Base-by-base conservation (phyloP, 2,329 filamentous ascomycete genomes). In the Talaromyces sp. region DNA sequence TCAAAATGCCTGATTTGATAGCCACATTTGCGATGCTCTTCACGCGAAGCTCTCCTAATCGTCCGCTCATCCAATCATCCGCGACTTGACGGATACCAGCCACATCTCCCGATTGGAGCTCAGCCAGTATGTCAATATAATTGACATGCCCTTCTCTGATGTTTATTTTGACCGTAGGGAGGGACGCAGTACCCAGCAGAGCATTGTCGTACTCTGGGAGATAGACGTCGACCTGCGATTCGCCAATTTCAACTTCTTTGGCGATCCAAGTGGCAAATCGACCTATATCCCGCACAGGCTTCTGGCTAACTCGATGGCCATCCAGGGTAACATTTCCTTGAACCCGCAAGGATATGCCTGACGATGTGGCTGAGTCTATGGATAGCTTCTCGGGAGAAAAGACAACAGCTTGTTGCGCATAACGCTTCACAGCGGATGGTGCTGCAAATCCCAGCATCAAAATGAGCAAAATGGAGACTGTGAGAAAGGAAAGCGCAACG, bases 61-160 rank as follows among this genome's bases (percentile, higher is more conserved):
- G 88, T 44, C 93, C 92, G 59, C 90, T 87, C 63, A 99, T 78
- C 88, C 92, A 98, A 73, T 96, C 90, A 72, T 95, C 92, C 54
- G 91, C 92, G 65, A 98, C 84, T 62, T 84, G 84, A 63, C 91
- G 88, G 67, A 97, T 86, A 6, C 88, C 88, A 59, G 92, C 86
- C 15, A 91, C 79, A 69, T 92, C 85, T 32, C 92, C 93, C 28
- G 92, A 89, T 42, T 84, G 79, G 44, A 98, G 76, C 64, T 95
- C 87, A 49, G 89, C 85, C 59, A 95, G 76, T 67, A 98, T 88
- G 69, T 97, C 90, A 61, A 98, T 80, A 61, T 85, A 79, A 2
- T 91, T 98, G 17, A 82, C 85, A 68, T 91, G 85, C 11, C 91
- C 90, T 70, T 96, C 90, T 55, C 89, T 83, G 57, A 98, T 84